Evolutionary conservation across 257 asterid species (phyloP).

Genomic region (Solanum corneliomulleri): DNA sequence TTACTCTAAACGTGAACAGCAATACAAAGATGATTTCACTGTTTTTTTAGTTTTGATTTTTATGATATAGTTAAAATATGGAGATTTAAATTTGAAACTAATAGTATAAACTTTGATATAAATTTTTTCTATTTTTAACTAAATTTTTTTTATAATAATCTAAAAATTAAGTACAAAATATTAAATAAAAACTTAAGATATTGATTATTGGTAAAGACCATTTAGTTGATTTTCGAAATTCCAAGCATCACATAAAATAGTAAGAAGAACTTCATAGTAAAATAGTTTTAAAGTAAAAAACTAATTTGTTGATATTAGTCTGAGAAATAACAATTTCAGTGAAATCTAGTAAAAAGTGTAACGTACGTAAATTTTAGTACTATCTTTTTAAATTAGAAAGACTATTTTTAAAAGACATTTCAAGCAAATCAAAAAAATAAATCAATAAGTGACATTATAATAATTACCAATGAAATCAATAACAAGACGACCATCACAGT

Average conservation of each 20-base stretch:
- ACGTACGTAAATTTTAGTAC: too few species aligned
- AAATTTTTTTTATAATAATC: too few species aligned
- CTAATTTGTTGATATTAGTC: background rate
- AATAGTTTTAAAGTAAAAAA: background rate
- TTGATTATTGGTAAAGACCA: background rate
- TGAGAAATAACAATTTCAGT: background rate
- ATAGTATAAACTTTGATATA: too few species aligned
- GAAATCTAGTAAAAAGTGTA: background rate
- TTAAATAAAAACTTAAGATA: background rate
- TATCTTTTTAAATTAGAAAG: background rate
- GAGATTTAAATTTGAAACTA: too few species aligned
- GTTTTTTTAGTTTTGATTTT: too few species aligned
- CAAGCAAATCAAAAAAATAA: background rate
- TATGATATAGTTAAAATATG: background rate
- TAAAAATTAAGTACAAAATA: too few species aligned
- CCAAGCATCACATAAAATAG: background rate
- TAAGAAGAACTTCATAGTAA: too few species aligned
- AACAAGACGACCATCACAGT: slow-evolving; percentile 67
- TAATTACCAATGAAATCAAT: slow-evolving; percentile 51
- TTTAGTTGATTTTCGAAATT: background rate
- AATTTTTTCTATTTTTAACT: too few species aligned
- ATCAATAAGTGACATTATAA: background rate
- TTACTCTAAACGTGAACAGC: too few species aligned
- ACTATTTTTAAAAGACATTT: too few species aligned
- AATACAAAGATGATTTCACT: too few species aligned